These are phyloP conservation scores for Luzula sylvatica DNA, from an alignment of 176 grass and related monocot genomes.

Conservation along the genomic window DNA sequence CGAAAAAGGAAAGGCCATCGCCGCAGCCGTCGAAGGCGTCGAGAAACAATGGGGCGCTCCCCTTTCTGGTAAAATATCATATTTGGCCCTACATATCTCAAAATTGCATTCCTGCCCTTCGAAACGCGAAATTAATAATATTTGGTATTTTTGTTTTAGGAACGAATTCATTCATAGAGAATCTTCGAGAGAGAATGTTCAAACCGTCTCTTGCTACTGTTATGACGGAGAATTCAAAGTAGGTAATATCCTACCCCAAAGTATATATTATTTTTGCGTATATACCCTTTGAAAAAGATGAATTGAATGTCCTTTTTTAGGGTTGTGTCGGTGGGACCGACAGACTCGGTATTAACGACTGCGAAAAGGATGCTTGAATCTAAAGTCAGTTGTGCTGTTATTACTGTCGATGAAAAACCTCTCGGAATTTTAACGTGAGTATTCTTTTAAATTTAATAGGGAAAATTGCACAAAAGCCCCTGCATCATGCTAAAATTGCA, in stretches of 20 bases:
- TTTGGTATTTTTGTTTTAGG: conserved; percentile 31
- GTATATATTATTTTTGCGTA: not conserved
- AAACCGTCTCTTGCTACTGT: conserved; percentile 78
- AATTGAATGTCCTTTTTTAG: conserved; percentile 26
- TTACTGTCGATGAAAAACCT: conserved; percentile 78
- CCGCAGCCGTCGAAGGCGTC: conserved; percentile 87
- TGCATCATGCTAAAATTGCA: too few species aligned
- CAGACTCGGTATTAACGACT: conserved; percentile 81
- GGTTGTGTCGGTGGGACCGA: conserved; percentile 64
- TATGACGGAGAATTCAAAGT: conserved; percentile 98
- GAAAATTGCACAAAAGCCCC: too few species aligned
- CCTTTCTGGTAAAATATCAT: conserved; percentile 66
- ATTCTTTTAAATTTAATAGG: not conserved
- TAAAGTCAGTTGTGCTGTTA: conserved; percentile 76
- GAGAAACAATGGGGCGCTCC: conserved; percentile 87
- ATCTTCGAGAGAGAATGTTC: conserved; percentile 81
- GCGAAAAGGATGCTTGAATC: conserved; percentile 91
- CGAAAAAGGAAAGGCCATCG: conserved; percentile 95
- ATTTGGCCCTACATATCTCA: not conserved
- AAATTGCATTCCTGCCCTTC: too few species aligned
- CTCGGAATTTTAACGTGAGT: conserved; percentile 86
- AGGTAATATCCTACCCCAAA: conserved; percentile 62
- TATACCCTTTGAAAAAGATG: not conserved
- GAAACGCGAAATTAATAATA: too few species aligned
- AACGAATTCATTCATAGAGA: conserved; percentile 95